Base-by-base conservation (phyloP, 192 early-diverging fungal species). In the Spinellus fusiger region DNA sequence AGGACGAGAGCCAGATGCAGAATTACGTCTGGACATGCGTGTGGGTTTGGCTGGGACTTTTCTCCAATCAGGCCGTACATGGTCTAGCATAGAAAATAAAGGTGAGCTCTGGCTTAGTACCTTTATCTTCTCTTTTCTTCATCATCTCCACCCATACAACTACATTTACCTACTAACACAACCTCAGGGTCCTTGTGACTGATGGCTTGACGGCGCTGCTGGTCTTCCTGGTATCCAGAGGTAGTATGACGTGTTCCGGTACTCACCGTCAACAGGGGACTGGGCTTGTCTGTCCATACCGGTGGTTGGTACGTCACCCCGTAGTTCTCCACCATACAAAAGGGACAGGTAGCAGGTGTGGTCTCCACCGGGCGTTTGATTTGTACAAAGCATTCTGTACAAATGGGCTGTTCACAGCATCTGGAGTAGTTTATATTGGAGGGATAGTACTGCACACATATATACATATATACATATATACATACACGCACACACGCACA, bases 371-470 rank as follows among this genome's bases (percentile, higher is more conserved):
- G 84, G 29, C 94, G 86, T 67, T 93, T 90, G 54, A 97, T 92
- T 80, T 97, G 93, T 44, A 96, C 87, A 81, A 97, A 97, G 68
- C 94, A 97, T 63, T 97, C 94, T 10, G 93, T 94, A 77, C 94
- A 97, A 57, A 97, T 91, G 7, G 94, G 93, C 65, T 95, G 88
- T 68, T 91, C 89, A 77, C 94, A 97, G 75, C 94, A 97, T 28
- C 89, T 75, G 16, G 93, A 90, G 68, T 89, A 85, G 76, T 97
- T 97, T 74, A 92, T 92, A 74, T 94, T 93, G 57, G 81, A 69
- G 16, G 93, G 93, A 65, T 96, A 96, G 71, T 89, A 94, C 84
- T 66, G 15, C 9, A n/a, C 16, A 3, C n/a, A 20, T 40, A 56
- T 1, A 37, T 37, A 37, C 7, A 6, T 13, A 37, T 9, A 37